phyloP scores from a whole-genome alignment of 495 filamentous ascomycete species.

The Tuber magnatum region DNA sequence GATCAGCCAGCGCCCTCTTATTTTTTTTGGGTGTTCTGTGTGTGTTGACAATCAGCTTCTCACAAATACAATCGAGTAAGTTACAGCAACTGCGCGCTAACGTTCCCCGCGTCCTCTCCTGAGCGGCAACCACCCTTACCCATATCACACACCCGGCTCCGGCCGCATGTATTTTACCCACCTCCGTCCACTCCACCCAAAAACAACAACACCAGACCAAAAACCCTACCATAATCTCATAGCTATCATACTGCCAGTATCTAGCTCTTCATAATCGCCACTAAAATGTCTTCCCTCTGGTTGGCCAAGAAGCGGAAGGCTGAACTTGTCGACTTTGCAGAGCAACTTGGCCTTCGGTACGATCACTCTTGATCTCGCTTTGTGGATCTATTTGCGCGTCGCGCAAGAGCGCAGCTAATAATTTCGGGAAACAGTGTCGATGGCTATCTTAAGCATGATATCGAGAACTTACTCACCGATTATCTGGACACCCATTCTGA shows the following conservation, averaged over 20 bases:
- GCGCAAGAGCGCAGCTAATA: constrained; percentile 27
- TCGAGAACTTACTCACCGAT: constrained; percentile 67
- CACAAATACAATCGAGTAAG: background rate
- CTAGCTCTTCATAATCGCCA: constrained; percentile 1
- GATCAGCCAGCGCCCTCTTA: background rate
- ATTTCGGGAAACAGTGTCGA: constrained; percentile 53
- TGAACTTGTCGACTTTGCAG: constrained; percentile 68
- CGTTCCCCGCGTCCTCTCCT: background rate
- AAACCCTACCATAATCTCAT: constrained; percentile 18
- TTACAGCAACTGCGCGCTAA: background rate
- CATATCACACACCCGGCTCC: background rate
- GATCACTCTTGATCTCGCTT: constrained; percentile 24
- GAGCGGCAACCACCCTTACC: background rate
- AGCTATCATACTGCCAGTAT: background rate
- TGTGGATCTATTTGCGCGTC: constrained; percentile 16
- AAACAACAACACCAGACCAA: constrained; percentile 14
- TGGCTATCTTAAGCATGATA: constrained; percentile 68
- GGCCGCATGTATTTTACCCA: background rate
- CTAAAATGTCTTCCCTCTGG: constrained; percentile 48
- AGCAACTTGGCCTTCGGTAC: constrained; percentile 63
- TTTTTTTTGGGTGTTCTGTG: background rate
- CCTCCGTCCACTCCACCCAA: background rate
- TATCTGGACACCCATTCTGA: constrained; percentile 61
- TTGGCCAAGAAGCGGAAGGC: constrained; percentile 76
- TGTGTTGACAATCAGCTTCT: background rate